Base-by-base conservation (phyloP, 2,329 filamentous ascomycete genomes). In the Hypoxylon sp. region DNA sequence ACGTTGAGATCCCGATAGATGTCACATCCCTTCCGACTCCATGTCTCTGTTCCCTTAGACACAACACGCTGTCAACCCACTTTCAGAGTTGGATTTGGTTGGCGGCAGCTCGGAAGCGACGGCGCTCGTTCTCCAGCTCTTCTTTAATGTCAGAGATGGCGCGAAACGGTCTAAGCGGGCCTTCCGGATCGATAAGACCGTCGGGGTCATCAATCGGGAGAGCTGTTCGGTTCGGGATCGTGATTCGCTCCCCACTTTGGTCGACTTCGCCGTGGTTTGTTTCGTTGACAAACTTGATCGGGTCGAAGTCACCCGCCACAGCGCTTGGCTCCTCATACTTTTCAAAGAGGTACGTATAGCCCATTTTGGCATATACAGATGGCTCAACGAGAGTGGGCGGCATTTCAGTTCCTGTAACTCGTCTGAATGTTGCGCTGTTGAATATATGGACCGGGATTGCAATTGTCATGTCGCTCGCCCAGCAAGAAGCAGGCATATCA, bases 311-410 rank as follows among this genome's bases (percentile, higher is more conserved):
- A 11, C 72, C 72, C 1, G 60, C 48, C 9, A 75, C 57, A 14
- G 33, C 39, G 22, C 60, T 72, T 2, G 71, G 58, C 37, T 72
- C 56, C 51, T 78, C 76, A n/a, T 57, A 67, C 26, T 79, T 52
- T 6, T 75, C 57, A 72, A 78, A 84, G 75, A 83, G 19, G 19
- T 22, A 84, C 1, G 81, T 80, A 1, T 79, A 64, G 1, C 78
- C 78, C 6, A 73, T 31, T 0, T 63, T 13, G 14, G 75, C 73
- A 63, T 84, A 85, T 0, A 71, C 74, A 2, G 48, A 35, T 2
- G 77, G 77, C 3, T 74, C 71, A 53, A 84, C 73, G 0, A 82
- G 81, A 3, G 75, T 76, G 0, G 65, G 47, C 5, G 80, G 82
- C 3, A 80, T 76, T 0, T 65, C n/a, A 0, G 65, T 48, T 2